A percentile compares a stretch with the other conserved stretches of the same genome.
Conservation (phyloP, 306 rosid species). For the Corylus heterophylla region DNA sequence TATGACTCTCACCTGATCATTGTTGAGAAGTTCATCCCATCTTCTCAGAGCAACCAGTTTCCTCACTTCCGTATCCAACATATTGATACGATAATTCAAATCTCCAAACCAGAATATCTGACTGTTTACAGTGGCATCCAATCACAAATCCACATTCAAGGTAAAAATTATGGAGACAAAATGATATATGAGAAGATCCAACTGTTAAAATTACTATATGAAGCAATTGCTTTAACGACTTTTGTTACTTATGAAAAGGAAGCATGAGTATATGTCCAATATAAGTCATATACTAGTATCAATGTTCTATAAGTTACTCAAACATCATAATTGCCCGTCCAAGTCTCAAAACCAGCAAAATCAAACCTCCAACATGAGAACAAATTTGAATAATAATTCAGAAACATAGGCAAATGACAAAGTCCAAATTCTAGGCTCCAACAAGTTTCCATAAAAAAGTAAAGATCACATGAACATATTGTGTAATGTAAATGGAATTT, state of each 20-base stretch:
- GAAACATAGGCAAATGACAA: background rate
- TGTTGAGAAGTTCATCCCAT: conserved; percentile 73
- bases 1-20: conserved; percentile 73
- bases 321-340: background rate
- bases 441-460: background rate
- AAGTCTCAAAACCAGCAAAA: background rate
- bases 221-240: background rate
- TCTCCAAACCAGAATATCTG: conserved; percentile 98
- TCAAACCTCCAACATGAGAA: background rate
- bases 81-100: conserved; percentile 84
- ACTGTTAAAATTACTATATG: background rate
- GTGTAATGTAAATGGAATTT: background rate
- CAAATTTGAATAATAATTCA: background rate
- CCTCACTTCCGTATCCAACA: conserved; percentile 62
- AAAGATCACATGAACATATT: background rate
- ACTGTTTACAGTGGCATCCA: conserved; percentile 47
- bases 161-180: conserved; percentile 16
- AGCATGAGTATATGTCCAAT: background rate
- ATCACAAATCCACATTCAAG: conserved; percentile 21
- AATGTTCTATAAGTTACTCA: background rate
- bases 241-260: background rate
- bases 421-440: background rate
- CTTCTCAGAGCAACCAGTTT: conserved; percentile 58
- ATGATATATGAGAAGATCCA: conserved; percentile 5
- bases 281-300: background rate